Evolutionary conservation across 2,329 filamentous ascomycete species (phyloP), one percentile per base, ranked within the genome.

Genomic region (Dichotomopilus funicola): DNA sequence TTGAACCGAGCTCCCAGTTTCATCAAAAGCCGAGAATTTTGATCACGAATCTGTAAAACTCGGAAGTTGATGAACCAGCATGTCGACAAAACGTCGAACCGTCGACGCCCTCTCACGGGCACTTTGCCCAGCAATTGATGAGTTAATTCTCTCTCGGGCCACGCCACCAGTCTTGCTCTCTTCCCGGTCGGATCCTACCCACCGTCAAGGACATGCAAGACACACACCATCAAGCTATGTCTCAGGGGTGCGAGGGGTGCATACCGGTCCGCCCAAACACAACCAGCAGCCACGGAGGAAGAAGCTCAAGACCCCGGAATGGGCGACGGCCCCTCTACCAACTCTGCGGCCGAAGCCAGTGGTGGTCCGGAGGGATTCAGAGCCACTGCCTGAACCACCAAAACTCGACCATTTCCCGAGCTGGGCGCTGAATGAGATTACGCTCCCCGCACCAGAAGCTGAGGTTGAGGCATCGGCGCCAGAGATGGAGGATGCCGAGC

Each of bases 71-170:
- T 33, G 27, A 47, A 36, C 12, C n/a, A 3, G 60, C 59, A 75
- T 75, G 73, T 64, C 67, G 55, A 63, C 56, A 43, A 48, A 68
- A 49, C 71, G 70, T 59, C 62, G 78, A 50, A 66, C 73, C 2
- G 65, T 76, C 38, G 83, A 87, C 67, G 81, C 82, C 58, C 74
- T 87, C 46, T 85, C 82, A 81, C 79, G 79, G 65, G 85, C 79
- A 64, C 71, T 87, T 12, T 86, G 81, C 64, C 83, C 83, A 10
- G 77, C 75, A 7, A 72, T 81, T 55, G 77, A 81, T 62, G 61
- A 69, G 6, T 55, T 63, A 4, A 64, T 69, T 2, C 64, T 77
- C 10, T 67, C 68, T 4, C 71, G 63, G 51, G 64, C 71, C 12
- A 56, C 71, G 55, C 60, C 54, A 54, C 53, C 44, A 11, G 57